These are phyloP conservation scores for Komagataella pastoris DNA, from an alignment of 805 yeast species.

Conservation along the genomic window DNA sequence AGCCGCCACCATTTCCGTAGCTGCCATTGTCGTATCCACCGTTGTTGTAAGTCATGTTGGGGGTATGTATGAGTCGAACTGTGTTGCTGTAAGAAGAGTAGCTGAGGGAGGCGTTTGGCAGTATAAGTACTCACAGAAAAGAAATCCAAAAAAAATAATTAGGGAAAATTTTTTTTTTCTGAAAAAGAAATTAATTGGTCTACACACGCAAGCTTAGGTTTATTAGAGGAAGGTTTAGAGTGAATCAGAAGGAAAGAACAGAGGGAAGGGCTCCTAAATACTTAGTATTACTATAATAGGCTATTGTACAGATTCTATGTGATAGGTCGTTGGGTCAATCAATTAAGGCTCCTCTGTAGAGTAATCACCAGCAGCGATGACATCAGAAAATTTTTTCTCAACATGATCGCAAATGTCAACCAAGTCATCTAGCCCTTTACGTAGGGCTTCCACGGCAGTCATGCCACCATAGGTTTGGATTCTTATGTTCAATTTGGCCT, in stretches of 20 bases:
- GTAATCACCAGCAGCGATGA: conserved; percentile 44
- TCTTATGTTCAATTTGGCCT: conserved; percentile 75
- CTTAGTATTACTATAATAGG: background rate
- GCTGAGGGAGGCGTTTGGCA: background rate
- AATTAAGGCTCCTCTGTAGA: conserved; percentile 32
- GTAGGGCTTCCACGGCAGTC: conserved; percentile 87
- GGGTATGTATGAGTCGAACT: background rate
- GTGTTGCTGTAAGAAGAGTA: background rate
- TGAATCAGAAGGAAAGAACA: background rate
- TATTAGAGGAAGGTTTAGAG: background rate
- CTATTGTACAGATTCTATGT: background rate
- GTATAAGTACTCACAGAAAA: background rate
- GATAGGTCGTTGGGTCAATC: conserved; percentile 1
- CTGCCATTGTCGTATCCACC: conserved; percentile 18
- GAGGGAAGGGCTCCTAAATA: background rate
- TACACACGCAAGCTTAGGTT: background rate
- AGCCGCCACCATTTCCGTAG: conserved; percentile 24
- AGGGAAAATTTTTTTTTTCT: conserved; percentile 3
- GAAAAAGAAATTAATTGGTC: background rate
- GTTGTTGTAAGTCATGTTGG: conserved; percentile 28
- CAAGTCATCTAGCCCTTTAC: conserved; percentile 81
- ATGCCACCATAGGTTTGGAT: conserved; percentile 80
- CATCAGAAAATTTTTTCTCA: conserved; percentile 64
- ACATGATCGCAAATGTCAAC: conserved; percentile 72
- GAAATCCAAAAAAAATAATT: conserved; percentile 1